Evolutionary conservation across 495 filamentous ascomycete genomes (phyloP), one percentile per base, ranked within the genome.

Genomic region (Stereocaulon alpinum): DNA sequence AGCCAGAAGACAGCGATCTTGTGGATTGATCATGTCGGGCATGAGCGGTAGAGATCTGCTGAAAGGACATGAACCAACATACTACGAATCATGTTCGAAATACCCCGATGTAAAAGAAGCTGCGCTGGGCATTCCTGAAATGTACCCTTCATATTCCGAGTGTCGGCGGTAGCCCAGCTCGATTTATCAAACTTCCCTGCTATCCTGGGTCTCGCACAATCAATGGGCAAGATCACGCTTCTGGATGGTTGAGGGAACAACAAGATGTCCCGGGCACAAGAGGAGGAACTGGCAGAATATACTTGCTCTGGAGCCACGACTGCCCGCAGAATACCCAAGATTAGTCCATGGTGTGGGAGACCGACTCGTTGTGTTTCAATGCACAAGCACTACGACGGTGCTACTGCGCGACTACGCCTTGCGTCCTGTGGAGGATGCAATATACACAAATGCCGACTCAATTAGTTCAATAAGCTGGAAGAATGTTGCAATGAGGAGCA

Each of bases 281-380:
- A 6, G 59, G 50, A 1, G 66, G 63, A 50, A 52, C 42, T 6
- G 51, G 64, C 4, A 60, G 50, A 27, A 64, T 70, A 24, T 3
- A 64, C 66, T 11, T 68, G 66, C 14, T 77, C 73, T 74, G 83
- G 86, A 24, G 83, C 85, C 20, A 87, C 84, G 18, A 80, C 80
- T 11, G 84, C 81, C n/a, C 86, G 89, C 66, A 86, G 89, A 62
- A 75, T 86, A 24, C 84, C 86, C 15, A 79, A 78, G 47, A 72
- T 88, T 30, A 80, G 81, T 49, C 80, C 79, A 51, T 60, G 77
- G 6, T 76, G 78, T 47, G 68, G 76, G n/a, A 68, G 76, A 12
- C 69, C 87, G 6, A 82, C 1, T 24, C 79, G 1, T 78, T 86
- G 48, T 89, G 48, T 89, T 84, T 66, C 82, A 87, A 59, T 76